Evolutionary conservation across 495 filamentous ascomycete species (phyloP).

Genomic region (Letharia lupina): DNA sequence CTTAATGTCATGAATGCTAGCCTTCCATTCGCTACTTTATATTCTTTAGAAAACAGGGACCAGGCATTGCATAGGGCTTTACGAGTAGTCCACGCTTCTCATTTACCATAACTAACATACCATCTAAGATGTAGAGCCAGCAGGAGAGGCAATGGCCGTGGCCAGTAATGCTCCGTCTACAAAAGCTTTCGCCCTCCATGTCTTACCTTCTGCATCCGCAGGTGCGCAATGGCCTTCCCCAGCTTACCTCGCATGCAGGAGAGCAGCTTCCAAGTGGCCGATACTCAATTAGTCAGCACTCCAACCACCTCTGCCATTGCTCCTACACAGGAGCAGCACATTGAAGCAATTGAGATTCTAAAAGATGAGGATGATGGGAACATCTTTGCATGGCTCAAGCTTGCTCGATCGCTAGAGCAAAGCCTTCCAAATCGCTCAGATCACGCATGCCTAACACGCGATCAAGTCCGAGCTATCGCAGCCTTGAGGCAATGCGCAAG

Average conservation of each 20-base stretch:
- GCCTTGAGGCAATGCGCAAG: background rate
- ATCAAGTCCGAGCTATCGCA: conserved; percentile 1
- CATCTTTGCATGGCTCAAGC: background rate
- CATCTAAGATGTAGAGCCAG: background rate
- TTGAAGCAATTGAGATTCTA: background rate
- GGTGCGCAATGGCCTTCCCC: background rate
- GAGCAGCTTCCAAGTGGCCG: background rate
- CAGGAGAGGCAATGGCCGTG: background rate
- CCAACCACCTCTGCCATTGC: background rate
- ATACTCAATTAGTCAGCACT: background rate
- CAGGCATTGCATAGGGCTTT: no score
- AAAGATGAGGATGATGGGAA: conserved; percentile 1
- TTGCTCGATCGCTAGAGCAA: background rate
- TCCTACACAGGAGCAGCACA: background rate
- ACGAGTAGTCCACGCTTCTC: no score
- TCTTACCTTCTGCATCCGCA: background rate
- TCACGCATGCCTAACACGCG: background rate
- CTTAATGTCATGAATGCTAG: no score
- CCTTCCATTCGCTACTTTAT: no score
- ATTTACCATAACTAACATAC: no score
- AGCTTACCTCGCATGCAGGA: background rate
- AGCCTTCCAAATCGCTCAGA: no score
- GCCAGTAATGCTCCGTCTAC: background rate
- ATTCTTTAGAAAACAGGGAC: no score
- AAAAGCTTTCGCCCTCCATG: background rate